Percentiles rank a stretch among this genome's conserved stretches.
These are phyloP conservation scores for Aspergillus novofumigatus DNA, from an alignment of 2,329 filamentous ascomycete genomes.

Conservation along the genomic window DNA sequence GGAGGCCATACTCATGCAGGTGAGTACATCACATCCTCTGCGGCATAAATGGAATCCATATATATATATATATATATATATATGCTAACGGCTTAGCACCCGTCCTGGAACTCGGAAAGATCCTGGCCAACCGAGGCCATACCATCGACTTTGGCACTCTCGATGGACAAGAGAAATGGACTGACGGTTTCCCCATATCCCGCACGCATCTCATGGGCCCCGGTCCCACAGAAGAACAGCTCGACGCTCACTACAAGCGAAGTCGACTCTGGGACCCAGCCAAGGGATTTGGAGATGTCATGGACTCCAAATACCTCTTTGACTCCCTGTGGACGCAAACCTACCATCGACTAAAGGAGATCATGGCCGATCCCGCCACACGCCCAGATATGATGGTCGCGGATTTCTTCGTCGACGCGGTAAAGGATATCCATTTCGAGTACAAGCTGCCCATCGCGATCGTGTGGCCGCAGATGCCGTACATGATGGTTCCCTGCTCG, in stretches of 20 bases:
- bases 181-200: constrained; percentile 22
- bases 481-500: constrained; percentile 31
- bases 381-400: constrained; percentile 41
- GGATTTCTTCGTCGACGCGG: constrained; percentile 45
- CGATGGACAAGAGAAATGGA: constrained; percentile 36
- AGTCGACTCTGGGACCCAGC: constrained; percentile 32
- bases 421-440: constrained; percentile 38
- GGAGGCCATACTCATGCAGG: constrained; percentile 38
- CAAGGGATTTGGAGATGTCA: constrained; percentile 27
- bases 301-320: constrained; percentile 37
- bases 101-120: constrained; percentile 34
- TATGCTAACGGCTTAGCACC: constrained; percentile 20
- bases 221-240: constrained; percentile 21
- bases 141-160: constrained; percentile 39
- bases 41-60: too few relatives aligned
- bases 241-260: constrained; percentile 34
- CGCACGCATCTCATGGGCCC: constrained; percentile 32
- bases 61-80: too few relatives aligned
- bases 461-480: constrained; percentile 43
- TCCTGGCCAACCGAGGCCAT: constrained; percentile 33
- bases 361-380: constrained; percentile 18
- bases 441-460: constrained; percentile 37
- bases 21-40: constrained; percentile 3
- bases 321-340: constrained; percentile 37
- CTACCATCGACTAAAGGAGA: constrained; percentile 20